Base-by-base conservation (phyloP, 2,329 filamentous ascomycete genomes). In the Aspergillus sclerotialis region DNA sequence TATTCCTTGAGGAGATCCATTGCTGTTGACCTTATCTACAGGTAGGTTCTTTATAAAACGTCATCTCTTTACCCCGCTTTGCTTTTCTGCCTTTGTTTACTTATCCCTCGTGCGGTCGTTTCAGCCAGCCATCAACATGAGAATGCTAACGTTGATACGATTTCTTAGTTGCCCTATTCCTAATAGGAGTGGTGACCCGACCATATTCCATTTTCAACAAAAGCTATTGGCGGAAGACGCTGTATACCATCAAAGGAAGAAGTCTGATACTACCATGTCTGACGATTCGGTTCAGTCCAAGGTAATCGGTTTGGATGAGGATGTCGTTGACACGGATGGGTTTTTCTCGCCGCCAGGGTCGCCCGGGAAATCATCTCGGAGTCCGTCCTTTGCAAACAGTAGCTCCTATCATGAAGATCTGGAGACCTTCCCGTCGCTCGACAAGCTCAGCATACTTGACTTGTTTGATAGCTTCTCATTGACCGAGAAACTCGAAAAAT, bases 391-490 rank as follows among this genome's bases (percentile, higher is more conserved):
- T 59, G 88, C 85, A n/a, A 80, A 78, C 31, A 87, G 80, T 61
- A 87, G 81, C 58, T 82, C 79, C n/a, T 87, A 87, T 52, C 84
- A 92, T 37, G 85, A 92, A 49, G 87, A 90, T 56, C 92, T 85
- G 76, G 87, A 94, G 43, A 72, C 78, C 14, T 84, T 93, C 42
- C 86, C 89, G 7, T 89, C 90, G 1, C 70, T 95, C 15, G 92
- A 98, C 59, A 84, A 87, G 33, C 70, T 98, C 35, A 89, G 84
- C 25, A 78, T 96, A 38, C 87, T 98, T 51, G 92, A 98, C 56
- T 73, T 98, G 31, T 76, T 98, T 46, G 90, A 95, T 64, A 96
- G 95, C 58, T 64, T 98, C 44, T 85, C 89, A 5, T 70, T 98
- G 19, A 83, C 88, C 1, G 84, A 94, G 53, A 84, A 90, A 49